Evolutionary conservation across 495 filamentous ascomycete species (phyloP).

Genomic region (Podospora appendiculata): DNA sequence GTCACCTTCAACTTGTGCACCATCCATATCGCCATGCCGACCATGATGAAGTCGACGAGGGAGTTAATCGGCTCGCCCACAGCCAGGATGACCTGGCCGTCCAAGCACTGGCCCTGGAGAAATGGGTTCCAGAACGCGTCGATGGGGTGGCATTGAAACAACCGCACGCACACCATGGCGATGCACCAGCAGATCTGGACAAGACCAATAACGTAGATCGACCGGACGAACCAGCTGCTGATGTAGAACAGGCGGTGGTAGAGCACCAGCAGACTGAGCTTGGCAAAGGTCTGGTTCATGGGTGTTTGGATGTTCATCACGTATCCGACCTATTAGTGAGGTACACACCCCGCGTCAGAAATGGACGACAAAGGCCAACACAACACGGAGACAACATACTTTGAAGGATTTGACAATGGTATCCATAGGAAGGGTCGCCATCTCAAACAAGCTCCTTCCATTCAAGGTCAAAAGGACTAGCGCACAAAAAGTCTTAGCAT

Average conservation of each 20-base stretch:
- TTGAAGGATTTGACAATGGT: too few relatives aligned
- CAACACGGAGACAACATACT: too few relatives aligned
- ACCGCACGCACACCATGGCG: not conserved
- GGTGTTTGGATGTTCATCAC: too few relatives aligned
- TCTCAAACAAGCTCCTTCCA: too few relatives aligned
- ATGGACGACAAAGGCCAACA: too few relatives aligned
- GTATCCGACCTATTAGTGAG: too few relatives aligned
- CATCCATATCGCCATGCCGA: slow-evolving; percentile 3
- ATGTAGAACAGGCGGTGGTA: slow-evolving; percentile 14
- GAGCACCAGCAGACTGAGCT: slow-evolving; percentile 8
- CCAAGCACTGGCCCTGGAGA: not conserved
- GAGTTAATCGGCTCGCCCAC: slow-evolving; percentile 8
- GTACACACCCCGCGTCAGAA: too few relatives aligned
- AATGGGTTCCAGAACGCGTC: slow-evolving; percentile 2
- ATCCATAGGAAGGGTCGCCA: too few relatives aligned
- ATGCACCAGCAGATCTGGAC: slow-evolving; percentile 2
- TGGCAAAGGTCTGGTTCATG: slow-evolving; percentile 3
- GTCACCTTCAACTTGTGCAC: slow-evolving; percentile 1
- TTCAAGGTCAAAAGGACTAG: too few relatives aligned
- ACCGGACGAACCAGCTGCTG: slow-evolving; percentile 1
- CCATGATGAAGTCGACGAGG: slow-evolving; percentile 11
- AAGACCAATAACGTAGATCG: slow-evolving; percentile 1
- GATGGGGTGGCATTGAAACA: slow-evolving; percentile 7
- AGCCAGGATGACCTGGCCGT: not conserved
- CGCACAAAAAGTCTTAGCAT: too few relatives aligned